Percentiles rank a stretch among this genome's conserved stretches.
These are phyloP conservation scores for Mycosphaerella arachidis DNA, from an alignment of 2,329 filamentous ascomycete species.

Conservation along the genomic window DNA sequence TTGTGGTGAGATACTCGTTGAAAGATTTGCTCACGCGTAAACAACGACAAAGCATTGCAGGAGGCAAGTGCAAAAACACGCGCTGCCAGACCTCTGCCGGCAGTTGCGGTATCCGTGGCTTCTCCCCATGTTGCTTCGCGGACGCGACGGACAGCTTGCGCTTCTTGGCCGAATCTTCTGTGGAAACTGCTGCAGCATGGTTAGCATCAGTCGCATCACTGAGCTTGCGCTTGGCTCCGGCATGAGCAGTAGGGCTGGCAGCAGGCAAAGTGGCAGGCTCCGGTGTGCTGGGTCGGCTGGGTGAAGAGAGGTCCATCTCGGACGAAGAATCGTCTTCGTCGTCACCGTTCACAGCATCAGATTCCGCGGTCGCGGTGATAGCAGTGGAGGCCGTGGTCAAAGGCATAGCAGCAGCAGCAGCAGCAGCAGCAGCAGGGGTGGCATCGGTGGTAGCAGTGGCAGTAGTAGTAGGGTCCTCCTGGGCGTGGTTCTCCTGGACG, in stretches of 20 bases:
- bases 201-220: slow-evolving; percentile 16
- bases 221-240: slow-evolving; percentile 30
- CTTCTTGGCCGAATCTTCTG: slow-evolving; percentile 21
- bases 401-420: background rate
- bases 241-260: slow-evolving; percentile 10
- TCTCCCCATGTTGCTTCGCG: background rate
- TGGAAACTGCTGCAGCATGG: slow-evolving; percentile 1
- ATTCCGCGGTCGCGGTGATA: background rate
- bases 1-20: slow-evolving; percentile 26
- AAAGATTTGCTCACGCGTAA: slow-evolving; percentile 30
- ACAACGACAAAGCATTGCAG: slow-evolving; percentile 31
- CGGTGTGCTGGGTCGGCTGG: slow-evolving; percentile 21
- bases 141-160: slow-evolving; percentile 13
- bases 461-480: background rate
- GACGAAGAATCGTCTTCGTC: slow-evolving; percentile 21
- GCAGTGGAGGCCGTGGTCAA: background rate
- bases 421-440: slow-evolving; percentile 1
- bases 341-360: background rate
- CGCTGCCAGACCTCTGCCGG: slow-evolving; percentile 32
- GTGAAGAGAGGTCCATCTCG: slow-evolving; percentile 30
- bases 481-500: background rate
- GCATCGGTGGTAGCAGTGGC: background rate
- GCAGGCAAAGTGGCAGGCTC: slow-evolving; percentile 6
- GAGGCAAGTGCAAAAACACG: slow-evolving; percentile 30
- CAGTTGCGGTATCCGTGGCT: slow-evolving; percentile 9